Evolutionary conservation across 805 yeast species (phyloP).

Genomic region (Torulaspora quercuum): DNA sequence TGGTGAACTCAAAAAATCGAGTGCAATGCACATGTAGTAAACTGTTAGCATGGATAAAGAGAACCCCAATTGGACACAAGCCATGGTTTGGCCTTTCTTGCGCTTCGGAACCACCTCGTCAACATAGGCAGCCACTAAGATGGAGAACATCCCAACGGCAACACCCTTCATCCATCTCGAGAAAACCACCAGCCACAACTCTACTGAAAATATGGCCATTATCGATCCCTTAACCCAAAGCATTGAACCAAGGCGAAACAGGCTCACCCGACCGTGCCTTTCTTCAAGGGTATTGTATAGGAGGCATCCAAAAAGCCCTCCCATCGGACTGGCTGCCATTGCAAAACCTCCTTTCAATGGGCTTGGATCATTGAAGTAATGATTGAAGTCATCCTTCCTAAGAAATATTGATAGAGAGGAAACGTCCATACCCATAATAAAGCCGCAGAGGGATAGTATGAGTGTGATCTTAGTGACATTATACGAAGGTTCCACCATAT

Average conservation of each 20-base stretch:
- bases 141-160: conserved; percentile 53
- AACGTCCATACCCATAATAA: conserved; percentile 75
- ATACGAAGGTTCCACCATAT: conserved; percentile 29
- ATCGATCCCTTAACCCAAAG: conserved; percentile 57
- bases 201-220: conserved; percentile 30
- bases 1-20: conserved; percentile 43
- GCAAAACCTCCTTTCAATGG: conserved; percentile 66
- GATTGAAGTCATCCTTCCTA: conserved; percentile 45
- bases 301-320: conserved; percentile 60
- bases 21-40: conserved; percentile 47
- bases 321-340: conserved; percentile 73
- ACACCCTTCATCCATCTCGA: conserved; percentile 52
- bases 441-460: conserved; percentile 63
- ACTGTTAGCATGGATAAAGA: conserved; percentile 58
- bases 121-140: conserved; percentile 54
- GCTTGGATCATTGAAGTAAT: conserved; percentile 52
- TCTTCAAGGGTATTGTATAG: conserved; percentile 51
- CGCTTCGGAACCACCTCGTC: conserved; percentile 48
- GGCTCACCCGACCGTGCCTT: conserved; percentile 52
- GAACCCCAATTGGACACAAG: conserved; percentile 53
- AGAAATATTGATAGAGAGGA: conserved; percentile 74
- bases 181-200: conserved; percentile 46
- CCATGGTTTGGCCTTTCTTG: conserved; percentile 50
- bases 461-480: conserved; percentile 53
- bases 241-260: conserved; percentile 50